phyloP scores from a whole-genome alignment of 1,284 basidiomycete species.

The Ceratorhiza oryzae-sativae region DNA sequence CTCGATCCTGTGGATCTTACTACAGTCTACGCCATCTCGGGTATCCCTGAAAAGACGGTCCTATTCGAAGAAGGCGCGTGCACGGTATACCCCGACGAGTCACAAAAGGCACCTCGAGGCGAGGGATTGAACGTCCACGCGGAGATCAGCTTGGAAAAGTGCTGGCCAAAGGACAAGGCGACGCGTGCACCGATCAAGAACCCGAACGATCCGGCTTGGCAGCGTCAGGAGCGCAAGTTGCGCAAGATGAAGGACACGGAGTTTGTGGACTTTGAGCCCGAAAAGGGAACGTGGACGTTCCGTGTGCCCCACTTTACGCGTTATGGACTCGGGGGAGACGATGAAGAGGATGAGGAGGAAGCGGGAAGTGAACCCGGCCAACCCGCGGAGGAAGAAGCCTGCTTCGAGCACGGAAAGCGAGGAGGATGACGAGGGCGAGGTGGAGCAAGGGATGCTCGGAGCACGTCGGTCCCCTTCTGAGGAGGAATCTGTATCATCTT shows the following conservation, averaged over 20 bases:
- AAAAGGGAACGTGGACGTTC: slow-evolving; percentile 91
- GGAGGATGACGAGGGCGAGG: slow-evolving; percentile 41
- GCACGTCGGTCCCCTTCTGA: slow-evolving; percentile 41
- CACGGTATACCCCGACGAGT: slow-evolving; percentile 89
- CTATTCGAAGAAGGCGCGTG: slow-evolving; percentile 92
- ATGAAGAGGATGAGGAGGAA: slow-evolving; percentile 45
- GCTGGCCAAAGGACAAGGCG: slow-evolving; percentile 92
- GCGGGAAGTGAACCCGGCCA: slow-evolving; percentile 48
- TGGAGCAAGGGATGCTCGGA: slow-evolving; percentile 35
- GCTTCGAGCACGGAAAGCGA: slow-evolving; percentile 41
- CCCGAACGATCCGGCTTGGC: slow-evolving; percentile 69
- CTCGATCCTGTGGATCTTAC: slow-evolving; percentile 93
- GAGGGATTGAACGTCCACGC: slow-evolving; percentile 91
- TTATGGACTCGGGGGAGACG: slow-evolving; percentile 52
- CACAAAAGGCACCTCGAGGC: slow-evolving; percentile 75
- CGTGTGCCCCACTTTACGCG: slow-evolving; percentile 85
- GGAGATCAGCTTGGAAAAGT: slow-evolving; percentile 77
- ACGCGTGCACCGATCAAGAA: slow-evolving; percentile 92
- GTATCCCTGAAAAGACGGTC: slow-evolving; percentile 86
- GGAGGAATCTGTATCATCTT: slow-evolving; percentile 33
- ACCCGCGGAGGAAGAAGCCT: slow-evolving; percentile 8
- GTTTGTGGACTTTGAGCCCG: slow-evolving; percentile 83
- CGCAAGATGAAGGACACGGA: slow-evolving; percentile 85
- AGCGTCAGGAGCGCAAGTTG: slow-evolving; percentile 84
- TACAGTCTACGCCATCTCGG: slow-evolving; percentile 77